Conservation (phyloP, 2,329 filamentous ascomycete species). For the Leptographium radiaticola region DNA sequence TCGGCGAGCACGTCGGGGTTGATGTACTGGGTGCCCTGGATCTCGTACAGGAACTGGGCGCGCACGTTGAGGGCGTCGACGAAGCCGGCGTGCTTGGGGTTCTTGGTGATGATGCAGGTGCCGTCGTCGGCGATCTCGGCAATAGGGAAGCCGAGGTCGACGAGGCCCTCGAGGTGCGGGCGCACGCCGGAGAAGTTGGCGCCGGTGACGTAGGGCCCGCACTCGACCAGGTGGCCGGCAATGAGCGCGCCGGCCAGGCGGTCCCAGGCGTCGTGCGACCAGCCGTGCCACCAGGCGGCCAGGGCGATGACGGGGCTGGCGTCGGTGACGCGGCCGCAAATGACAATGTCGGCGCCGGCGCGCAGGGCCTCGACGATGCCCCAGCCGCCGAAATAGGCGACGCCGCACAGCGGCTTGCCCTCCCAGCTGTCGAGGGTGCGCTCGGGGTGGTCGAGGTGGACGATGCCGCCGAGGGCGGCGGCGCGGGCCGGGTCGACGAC, state of each 20-base stretch:
- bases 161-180: slow-evolving; percentile 17
- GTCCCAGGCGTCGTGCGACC: slow-evolving; percentile 33
- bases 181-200: slow-evolving; percentile 40
- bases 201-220: slow-evolving; percentile 38
- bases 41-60: slow-evolving; percentile 10
- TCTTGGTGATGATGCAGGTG: slow-evolving; percentile 21
- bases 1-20: slow-evolving; percentile 34
- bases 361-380: slow-evolving; percentile 30
- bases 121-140: slow-evolving; percentile 23
- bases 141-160: slow-evolving; percentile 24
- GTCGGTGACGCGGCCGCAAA: slow-evolving; percentile 27
- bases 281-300: slow-evolving; percentile 42
- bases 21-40: slow-evolving; percentile 26
- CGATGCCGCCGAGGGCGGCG: not conserved
- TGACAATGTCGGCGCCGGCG: slow-evolving; percentile 31
- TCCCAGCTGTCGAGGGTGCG: not conserved
- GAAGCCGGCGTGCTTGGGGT: slow-evolving; percentile 10
- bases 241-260: slow-evolving; percentile 35
- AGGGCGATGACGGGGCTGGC: slow-evolving; percentile 41
- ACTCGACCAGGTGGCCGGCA: slow-evolving; percentile 40
- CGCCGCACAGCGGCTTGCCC: slow-evolving; percentile 18
- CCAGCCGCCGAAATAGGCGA: slow-evolving; percentile 38
- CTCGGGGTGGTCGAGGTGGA: slow-evolving; percentile 1
- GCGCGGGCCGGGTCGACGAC: slow-evolving; percentile 1
- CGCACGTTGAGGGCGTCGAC: not conserved